Evolutionary conservation across 2,329 filamentous ascomycete genomes (phyloP).

Genomic region (Orbilia ellipsospora): DNA sequence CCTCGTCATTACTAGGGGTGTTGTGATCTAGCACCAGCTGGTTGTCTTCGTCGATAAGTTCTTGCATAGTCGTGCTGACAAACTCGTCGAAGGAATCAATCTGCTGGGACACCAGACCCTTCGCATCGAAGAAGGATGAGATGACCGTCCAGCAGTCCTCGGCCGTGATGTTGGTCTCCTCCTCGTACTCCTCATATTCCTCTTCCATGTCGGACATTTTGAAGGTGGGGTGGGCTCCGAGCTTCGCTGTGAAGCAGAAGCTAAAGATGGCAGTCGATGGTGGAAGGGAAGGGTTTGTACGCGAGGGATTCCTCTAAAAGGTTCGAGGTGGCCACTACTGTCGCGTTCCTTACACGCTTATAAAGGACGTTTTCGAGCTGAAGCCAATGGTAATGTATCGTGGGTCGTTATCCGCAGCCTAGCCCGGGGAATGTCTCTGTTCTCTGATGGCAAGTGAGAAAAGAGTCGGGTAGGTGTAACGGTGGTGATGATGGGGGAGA

Average conservation of each 20-base stretch:
- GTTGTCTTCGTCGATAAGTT: conserved; percentile 91
- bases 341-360: conserved; percentile 30
- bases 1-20: conserved; percentile 78
- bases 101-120: conserved; percentile 96
- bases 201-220: conserved; percentile 54
- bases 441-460: conserved; percentile 12
- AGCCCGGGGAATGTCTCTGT: neutral
- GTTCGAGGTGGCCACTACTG: conserved; percentile 25
- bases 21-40: conserved; percentile 94
- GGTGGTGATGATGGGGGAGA: conserved; percentile 10
- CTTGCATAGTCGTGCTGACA: conserved; percentile 90
- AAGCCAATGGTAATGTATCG: neutral
- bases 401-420: conserved; percentile 2
- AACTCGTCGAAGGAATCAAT: conserved; percentile 99
- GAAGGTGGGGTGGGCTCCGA: conserved; percentile 4
- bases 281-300: conserved; percentile 25
- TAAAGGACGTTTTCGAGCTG: neutral
- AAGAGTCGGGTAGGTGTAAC: neutral
- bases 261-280: neutral
- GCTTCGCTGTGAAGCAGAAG: conserved; percentile 3
- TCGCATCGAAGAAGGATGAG: conserved; percentile 93
- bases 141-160: conserved; percentile 99
- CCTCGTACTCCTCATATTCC: conserved; percentile 52
- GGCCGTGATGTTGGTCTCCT: conserved; percentile 75
- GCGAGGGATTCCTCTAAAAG: conserved; percentile 13